Conservation (phyloP, 2,329 filamentous ascomycete genomes). For the Colletotrichum tropicicola region DNA sequence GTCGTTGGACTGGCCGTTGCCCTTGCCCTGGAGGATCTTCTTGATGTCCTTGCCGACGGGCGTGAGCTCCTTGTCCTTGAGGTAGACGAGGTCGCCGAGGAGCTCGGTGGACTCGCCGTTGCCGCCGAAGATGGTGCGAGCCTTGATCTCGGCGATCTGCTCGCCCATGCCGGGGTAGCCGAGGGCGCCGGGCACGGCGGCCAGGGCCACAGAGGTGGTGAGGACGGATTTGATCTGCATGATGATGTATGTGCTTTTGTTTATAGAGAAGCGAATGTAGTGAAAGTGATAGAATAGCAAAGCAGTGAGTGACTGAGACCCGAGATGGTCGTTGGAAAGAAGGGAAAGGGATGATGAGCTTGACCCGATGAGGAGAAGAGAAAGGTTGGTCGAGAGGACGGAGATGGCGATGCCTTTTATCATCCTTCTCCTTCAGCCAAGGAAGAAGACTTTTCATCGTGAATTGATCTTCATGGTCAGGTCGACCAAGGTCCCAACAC, state of each 20-base stretch:
- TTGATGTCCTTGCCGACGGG: constrained; percentile 32
- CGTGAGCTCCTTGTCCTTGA: constrained; percentile 27
- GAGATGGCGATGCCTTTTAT: constrained; percentile 17
- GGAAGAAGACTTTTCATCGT: not conserved
- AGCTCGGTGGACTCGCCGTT: constrained; percentile 30
- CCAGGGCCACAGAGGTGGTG: constrained; percentile 26
- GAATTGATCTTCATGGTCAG: not conserved
- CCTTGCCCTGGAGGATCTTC: constrained; percentile 30
- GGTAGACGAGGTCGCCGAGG: constrained; percentile 31
- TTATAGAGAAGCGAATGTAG: not conserved
- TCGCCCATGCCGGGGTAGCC: constrained; percentile 31
- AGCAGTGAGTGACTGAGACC: constrained; percentile 7
- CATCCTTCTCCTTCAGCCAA: not conserved
- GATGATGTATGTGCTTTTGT: not conserved
- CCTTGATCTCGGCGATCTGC: constrained; percentile 30
- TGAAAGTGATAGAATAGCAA: not conserved
- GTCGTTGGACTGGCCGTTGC: constrained; percentile 33
- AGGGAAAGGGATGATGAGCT: not conserved
- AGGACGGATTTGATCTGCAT: constrained; percentile 30
- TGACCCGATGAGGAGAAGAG: constrained; percentile 1
- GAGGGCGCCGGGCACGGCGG: constrained; percentile 20
- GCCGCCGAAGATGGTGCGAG: constrained; percentile 11
- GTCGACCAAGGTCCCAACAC: not conserved
- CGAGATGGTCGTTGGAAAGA: not conserved
- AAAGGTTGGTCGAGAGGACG: not conserved